Base-by-base conservation (phyloP, 768 basidiomycete species). In the Psilocybe cyanescens region DNA sequence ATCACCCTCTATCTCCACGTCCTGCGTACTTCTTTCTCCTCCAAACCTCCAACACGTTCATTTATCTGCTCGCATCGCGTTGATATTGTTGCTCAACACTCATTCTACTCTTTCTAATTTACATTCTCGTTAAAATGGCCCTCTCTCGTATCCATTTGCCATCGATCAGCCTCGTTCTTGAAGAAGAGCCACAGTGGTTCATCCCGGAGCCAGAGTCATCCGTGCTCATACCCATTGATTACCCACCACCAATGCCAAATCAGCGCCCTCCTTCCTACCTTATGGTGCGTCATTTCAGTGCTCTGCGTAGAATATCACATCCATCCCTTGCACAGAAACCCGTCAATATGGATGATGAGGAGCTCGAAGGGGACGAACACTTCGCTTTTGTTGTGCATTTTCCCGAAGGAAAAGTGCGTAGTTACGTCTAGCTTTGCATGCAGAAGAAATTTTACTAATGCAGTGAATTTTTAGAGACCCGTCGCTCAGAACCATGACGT, bases 131-230 rank as follows among this genome's bases (percentile, higher is more conserved):
- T n/a, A 31, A 44, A 59, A 59, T 59, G 58, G 14, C 49, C 30
- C 58, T 59, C 44, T 50, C 58, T 11, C 58, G 58, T 11, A 41
- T 59, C 44, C 29, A 50, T 51, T 31, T 59, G 8, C 58, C 58
- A 12, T 59, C 58, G 16, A 51, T 59, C 33, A 52, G 58, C 16
- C 35, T 29, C 16, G 58, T 59, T 17, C 58, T 59, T 16, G 58
- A 59, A 59, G 50, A 35, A 52, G 58, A 59, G 4, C 58, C 33
- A 28, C 51, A 53, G 16, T 53, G 29, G 5, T 59, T 41, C 51
- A 59, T 59, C 33, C 58, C 50, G 30, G 51, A 51, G 39, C 49
- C 49, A 31, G 29, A n/a, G 29, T 59, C 58, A 2, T 50, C 49
- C 12, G 49, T 51, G 4, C 8, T 51, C 30, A 52, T 52, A 30